phyloP scores from a whole-genome alignment of 345 rosid species.

The Euclidium syriacum region DNA sequence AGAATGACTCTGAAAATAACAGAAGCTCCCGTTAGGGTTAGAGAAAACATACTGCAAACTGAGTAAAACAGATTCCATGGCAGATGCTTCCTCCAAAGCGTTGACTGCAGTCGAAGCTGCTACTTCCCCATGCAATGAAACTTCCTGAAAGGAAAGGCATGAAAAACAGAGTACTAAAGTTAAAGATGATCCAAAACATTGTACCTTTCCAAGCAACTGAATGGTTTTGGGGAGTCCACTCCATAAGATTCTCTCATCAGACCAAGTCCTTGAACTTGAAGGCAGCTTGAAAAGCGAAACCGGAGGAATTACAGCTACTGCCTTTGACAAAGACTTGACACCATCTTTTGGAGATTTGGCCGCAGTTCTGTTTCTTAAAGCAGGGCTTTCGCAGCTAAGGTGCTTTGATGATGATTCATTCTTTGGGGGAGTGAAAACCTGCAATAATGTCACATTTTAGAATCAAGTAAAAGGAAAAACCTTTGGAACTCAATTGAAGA shows the following conservation, averaged over 20 bases:
- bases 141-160: constrained; percentile 32
- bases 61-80: constrained; percentile 31
- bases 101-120: constrained; percentile 33
- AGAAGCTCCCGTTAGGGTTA: neutral
- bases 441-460: neutral
- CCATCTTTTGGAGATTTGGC: constrained; percentile 18
- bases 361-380: constrained; percentile 25
- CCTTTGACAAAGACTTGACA: constrained; percentile 22
- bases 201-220: constrained; percentile 40
- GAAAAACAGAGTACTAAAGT: neutral
- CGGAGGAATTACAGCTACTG: constrained; percentile 21
- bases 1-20: neutral
- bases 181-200: neutral
- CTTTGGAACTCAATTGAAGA: too few relatives aligned
- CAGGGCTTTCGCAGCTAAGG: constrained; percentile 19
- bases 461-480: too few relatives aligned
- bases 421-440: constrained; percentile 21
- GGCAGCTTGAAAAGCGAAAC: constrained; percentile 28
- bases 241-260: constrained; percentile 33
- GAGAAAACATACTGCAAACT: constrained; percentile 35
- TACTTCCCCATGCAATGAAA: constrained; percentile 28
- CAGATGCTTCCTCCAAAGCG: constrained; percentile 43
- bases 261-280: constrained; percentile 29
- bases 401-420: constrained; percentile 18
- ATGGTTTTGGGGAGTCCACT: constrained; percentile 32